Evolutionary conservation across 2,329 filamentous ascomycete species (phyloP), one percentile per base, ranked within the genome.

Genomic region (Coniosporium tulheliwenetii): DNA sequence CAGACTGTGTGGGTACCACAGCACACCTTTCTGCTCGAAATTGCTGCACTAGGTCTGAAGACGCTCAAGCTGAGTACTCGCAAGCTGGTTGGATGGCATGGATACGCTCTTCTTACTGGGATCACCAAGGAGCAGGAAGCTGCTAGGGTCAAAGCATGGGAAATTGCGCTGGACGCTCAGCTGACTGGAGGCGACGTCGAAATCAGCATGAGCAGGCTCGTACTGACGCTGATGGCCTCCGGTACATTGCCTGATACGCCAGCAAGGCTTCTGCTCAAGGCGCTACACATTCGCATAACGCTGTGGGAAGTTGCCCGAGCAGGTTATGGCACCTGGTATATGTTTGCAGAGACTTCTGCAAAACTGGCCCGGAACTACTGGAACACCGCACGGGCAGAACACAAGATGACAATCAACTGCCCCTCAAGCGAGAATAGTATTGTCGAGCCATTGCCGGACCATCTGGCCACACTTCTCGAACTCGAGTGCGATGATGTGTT

Each of bases 1-100:
- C 87, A 94, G 61, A 89, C 82, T 3, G 84, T 94, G 16, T 93
- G 86, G 75, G 83, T 95, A 10, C 89, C 89, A 9, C 76, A 80
- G 14, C 85, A 93, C 58, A 84, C 81, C 49, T 87, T 93, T 57
- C 71, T 89, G 48, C 75, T 93, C 2, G 89, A 94, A 58, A 81
- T 84, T 41, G 77, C 83, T 12, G 87, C 86, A 2, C 70, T 95
- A 16, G 69, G 78, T 5, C 66, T 85, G 35, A 91, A 94, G 65
- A 84, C 79, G 41, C 60, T 82, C 42, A 93, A 93, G 59, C 79
- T 93, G 39, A 83, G 83, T 50, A 58, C 85, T 40, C 77, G 85
- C 37, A 86, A 85, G 48, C 58, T 83, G 0, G 75, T 94, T 45
- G 87, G 89, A 33, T 71, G 78, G 48, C 73, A 80, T 26, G 69